Evolutionary conservation across 192 early-diverging fungal genomes (phyloP).

Genomic region (Backusella mclennaniae): DNA sequence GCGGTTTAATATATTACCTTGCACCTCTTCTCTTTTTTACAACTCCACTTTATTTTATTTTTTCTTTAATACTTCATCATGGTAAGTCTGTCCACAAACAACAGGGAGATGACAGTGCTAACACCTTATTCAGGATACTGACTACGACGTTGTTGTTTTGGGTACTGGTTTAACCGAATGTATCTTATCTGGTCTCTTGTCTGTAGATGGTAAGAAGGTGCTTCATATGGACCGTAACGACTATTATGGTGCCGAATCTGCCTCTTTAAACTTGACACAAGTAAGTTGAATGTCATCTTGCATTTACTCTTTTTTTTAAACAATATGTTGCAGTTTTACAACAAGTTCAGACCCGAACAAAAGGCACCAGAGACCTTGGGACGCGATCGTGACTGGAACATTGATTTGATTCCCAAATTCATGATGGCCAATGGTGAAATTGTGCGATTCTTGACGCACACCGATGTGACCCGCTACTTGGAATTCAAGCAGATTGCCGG

Average conservation of each 20-base stretch:
- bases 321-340: constrained; percentile 51
- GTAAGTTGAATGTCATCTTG: constrained; percentile 38
- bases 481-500: constrained; percentile 98
- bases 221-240: constrained; percentile 93
- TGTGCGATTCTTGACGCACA: constrained; percentile 94
- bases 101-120: background rate
- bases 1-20: background rate
- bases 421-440: constrained; percentile 99
- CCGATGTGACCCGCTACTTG: constrained; percentile 95
- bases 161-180: constrained; percentile 91
- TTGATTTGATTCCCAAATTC: constrained; percentile 99
- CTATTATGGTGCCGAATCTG: constrained; percentile 97
- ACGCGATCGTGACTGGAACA: constrained; percentile 88
- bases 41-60: background rate
- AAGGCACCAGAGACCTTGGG: constrained; percentile 53
- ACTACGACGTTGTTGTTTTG: constrained; percentile 86
- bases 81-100: background rate
- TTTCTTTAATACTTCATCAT: background rate
- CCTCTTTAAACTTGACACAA: constrained; percentile 94
- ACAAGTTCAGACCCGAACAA: constrained; percentile 64
- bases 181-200: constrained; percentile 82
- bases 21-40: background rate
- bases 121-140: constrained; percentile 56
- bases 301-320: background rate
- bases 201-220: constrained; percentile 90